phyloP scores from a whole-genome alignment of 164 flowering plant species.

The Vitis cinerea region DNA sequence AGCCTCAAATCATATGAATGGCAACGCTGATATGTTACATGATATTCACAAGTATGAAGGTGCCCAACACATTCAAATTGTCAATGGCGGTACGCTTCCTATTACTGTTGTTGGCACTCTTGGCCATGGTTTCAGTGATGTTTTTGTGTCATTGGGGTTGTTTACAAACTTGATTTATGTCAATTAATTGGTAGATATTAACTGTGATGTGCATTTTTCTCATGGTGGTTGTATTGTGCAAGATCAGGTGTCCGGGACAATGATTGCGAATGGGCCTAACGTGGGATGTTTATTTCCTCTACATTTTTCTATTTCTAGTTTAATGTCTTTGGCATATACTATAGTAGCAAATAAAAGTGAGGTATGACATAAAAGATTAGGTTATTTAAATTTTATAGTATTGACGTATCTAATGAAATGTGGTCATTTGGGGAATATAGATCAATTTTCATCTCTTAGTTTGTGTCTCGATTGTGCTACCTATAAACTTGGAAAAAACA shows the following conservation, averaged over 20 bases:
- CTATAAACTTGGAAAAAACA: too few relatives aligned
- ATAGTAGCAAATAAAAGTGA: neutral
- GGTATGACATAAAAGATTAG: neutral
- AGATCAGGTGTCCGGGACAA: neutral
- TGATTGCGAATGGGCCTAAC: slow-evolving; percentile 10
- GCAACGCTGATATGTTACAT: too few relatives aligned
- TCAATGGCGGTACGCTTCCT: neutral
- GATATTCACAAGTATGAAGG: too few relatives aligned
- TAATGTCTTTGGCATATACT: neutral
- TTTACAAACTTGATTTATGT: slow-evolving; percentile 3
- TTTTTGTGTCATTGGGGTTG: neutral
- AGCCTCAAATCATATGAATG: neutral
- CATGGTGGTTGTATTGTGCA: slow-evolving; percentile 3
- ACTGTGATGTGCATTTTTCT: slow-evolving; percentile 3
- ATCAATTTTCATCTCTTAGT: neutral
- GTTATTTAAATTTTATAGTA: neutral
- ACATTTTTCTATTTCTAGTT: neutral
- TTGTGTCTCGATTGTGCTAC: neutral
- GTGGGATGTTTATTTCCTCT: neutral
- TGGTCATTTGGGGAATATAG: neutral
- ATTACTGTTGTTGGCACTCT: neutral
- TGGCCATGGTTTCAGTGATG: neutral
- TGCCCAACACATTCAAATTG: neutral
- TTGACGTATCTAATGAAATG: neutral
- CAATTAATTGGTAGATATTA: neutral